Evolutionary conservation across 331 rosid species (phyloP).

Genomic region (Malus hybrid): DNA sequence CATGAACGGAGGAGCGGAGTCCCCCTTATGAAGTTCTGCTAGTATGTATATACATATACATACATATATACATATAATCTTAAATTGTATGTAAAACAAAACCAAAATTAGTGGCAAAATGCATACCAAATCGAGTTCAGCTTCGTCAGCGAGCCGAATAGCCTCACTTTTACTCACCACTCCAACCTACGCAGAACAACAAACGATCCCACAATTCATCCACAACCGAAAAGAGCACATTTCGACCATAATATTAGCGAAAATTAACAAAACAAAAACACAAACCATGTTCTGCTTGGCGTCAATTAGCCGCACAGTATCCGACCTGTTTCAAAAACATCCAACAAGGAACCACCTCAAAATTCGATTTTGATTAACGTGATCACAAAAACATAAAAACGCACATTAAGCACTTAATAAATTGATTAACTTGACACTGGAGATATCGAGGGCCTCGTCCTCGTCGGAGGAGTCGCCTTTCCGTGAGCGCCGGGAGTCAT

Average conservation of each 20-base stretch:
- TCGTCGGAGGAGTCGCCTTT: conserved; percentile 38
- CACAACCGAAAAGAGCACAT: neutral
- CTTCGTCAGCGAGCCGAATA: conserved; percentile 64
- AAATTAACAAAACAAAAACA: neutral
- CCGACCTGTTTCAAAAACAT: conserved; percentile 65
- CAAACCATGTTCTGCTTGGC: conserved; percentile 78
- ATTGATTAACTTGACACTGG: conserved; percentile 38
- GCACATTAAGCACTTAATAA: neutral
- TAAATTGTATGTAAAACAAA: neutral
- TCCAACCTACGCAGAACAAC: conserved; percentile 52
- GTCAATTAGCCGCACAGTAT: conserved; percentile 80
- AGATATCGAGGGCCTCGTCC: conserved; percentile 54
- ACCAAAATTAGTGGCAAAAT: neutral
- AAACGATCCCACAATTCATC: neutral
- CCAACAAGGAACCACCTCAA: neutral
- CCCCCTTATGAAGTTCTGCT: no score
- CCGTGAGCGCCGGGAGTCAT: conserved; percentile 29
- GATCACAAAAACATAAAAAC: neutral
- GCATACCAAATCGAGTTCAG: conserved; percentile 81
- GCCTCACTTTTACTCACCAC: conserved; percentile 64
- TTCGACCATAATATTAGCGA: neutral
- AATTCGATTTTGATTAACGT: neutral
- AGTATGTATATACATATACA: no score
- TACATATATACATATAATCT: neutral
- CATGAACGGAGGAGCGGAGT: no score